Base-by-base conservation (phyloP, 257 asterid genomes). In the Ilex aquifolium region DNA sequence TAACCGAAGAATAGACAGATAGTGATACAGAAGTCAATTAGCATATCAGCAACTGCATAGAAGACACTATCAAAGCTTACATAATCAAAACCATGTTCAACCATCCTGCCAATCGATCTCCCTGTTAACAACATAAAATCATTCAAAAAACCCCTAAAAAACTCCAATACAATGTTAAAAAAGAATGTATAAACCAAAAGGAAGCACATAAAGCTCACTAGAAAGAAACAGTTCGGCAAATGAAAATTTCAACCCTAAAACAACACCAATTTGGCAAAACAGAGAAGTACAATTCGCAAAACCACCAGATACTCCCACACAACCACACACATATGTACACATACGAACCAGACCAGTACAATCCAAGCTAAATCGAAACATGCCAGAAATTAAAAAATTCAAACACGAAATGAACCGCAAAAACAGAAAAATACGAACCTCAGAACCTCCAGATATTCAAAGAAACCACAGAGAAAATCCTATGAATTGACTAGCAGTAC, bases 361-460 rank as follows among this genome's bases (percentile, higher is more conserved):
- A 53, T 53, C 11, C n/a, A 14, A 53, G 10, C 57, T 10, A 53
- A 53, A 5, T 14, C 3, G 31, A 53, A 15, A 53, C 27, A 53
- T 3, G 10, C 31, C 57, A 53, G 30, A 17, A 53, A 36, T 36
- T 36, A 53, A 49, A 11, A 49, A 11, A 11, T 2, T 53, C 56
- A 53, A 53, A 15, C 27, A 3, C 29, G 4, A 53, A 53, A 53
- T 53, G 29, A 53, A 53, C 11, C 7, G 11, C 5, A 17, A 53
- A 53, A 53, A 53, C 57, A 53, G 57, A 15, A 4, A 53, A 53
- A 14, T 53, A 17, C 57, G 30, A 53, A 53, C 57, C 57, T 52
- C 57, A 52, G 30, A 52, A 52, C 5, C 56, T 7, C 5, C 10
- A 21, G 30, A 21, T 4, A 36, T 36, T 36, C 5, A 7, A 5